Percentiles rank a stretch among this genome's conserved stretches.
Conservation (phyloP, 306 rosid species). For the Abrus precatorius region DNA sequence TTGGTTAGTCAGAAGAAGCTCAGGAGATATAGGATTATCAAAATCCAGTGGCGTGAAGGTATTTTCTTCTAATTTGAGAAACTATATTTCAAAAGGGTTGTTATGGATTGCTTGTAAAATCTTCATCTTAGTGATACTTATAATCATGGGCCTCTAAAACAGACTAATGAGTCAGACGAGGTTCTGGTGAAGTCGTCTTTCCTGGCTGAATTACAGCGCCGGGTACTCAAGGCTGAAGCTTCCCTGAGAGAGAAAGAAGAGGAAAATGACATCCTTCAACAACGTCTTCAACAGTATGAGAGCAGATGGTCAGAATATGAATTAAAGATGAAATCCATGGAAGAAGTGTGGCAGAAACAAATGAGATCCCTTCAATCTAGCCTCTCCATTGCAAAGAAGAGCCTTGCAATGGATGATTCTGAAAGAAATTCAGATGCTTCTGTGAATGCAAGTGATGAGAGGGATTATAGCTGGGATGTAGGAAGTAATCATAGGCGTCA, state of each 20-base stretch:
- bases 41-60: conserved; percentile 72
- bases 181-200: conserved; percentile 95
- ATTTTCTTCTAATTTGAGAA: conserved; percentile 44
- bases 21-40: conserved; percentile 78
- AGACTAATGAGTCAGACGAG: conserved; percentile 82
- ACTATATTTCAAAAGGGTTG: conserved; percentile 30
- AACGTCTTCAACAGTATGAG: conserved; percentile 93
- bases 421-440: conserved; percentile 93
- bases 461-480: conserved; percentile 81
- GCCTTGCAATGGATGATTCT: conserved; percentile 91
- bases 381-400: conserved; percentile 98
- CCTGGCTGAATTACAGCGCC: conserved; percentile 90
- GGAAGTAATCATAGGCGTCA: conserved; percentile 70
- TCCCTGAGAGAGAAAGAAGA: conserved; percentile 93
- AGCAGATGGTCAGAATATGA: conserved; percentile 99
- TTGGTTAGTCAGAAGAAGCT: conserved; percentile 90
- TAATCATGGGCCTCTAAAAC: conserved; percentile 45
- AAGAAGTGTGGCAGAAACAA: conserved; percentile 99
- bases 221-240: conserved; percentile 97
- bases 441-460: conserved; percentile 87
- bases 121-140: conserved; percentile 36
- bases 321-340: conserved; percentile 98
- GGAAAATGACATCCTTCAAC: conserved; percentile 98
- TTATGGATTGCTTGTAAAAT: conserved; percentile 18
- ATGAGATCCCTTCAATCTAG: conserved; percentile 99